Base-by-base conservation (phyloP, 768 basidiomycete species). In the Leccinum rimulosum region DNA sequence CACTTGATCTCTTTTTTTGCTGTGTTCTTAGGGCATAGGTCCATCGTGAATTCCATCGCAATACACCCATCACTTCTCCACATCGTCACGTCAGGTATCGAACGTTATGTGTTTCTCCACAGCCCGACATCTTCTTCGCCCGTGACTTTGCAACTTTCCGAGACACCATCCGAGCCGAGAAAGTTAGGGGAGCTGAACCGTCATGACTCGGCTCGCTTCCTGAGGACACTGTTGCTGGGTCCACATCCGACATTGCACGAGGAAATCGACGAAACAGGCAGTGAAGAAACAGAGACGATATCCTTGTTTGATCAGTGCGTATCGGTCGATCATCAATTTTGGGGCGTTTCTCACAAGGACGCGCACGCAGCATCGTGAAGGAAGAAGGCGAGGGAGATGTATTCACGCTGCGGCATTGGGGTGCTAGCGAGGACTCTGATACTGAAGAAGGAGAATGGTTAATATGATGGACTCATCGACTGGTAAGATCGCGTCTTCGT, bases 281-380 rank as follows among this genome's bases (percentile, higher is more conserved):
- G 70, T 11, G 75, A 78, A 25, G 86, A 89, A 62, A 70, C 69
- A 12, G 74, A 74, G 52, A 82, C 85, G 0, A 81, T 91, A 56
- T 77, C 77, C n/a, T 73, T 89, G 64, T 91, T 91, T 69, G 89
- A 91, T 68, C 80, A 84, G 89, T 91, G 62, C 67, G 82, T 74
- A 28, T n/a, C n/a, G 50, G 33, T 47, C 43, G 55, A 54, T 51
- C 55, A 54, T 25, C 54, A 47, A 6, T 12, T 35, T 12, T 35
- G 28, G 45, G 35, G 35, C 7, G 31, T 6, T 36, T 30, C 60
- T 67, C 43, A 68, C 50, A 50, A n/a, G 25, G 52, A 50, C 59
- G 36, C n/a, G 35, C 31, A 25, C 50, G 30, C 58, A 89, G 88
- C 64, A 83, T 89, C 27, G 58, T 89, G 47, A 77, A 81, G 47